phyloP scores from a whole-genome alignment of 495 filamentous ascomycete genomes.

The Podospora pseudocomata region DNA sequence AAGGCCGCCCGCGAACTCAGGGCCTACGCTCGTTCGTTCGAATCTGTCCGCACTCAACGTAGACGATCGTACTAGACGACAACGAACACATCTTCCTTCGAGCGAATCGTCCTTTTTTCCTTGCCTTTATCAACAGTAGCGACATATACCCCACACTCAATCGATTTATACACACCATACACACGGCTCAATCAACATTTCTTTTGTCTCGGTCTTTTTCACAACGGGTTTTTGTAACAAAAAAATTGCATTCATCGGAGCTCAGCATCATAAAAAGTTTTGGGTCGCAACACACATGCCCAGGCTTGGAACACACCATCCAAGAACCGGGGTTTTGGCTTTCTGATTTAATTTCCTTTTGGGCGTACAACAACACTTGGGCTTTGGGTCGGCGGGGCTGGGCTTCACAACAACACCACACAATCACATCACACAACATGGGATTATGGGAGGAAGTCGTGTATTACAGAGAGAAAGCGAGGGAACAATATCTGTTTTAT shows the following conservation, averaged over 20 bases:
- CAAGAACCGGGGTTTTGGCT: conserved; percentile 19
- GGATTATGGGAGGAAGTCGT: not conserved
- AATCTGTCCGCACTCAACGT: conserved; percentile 62
- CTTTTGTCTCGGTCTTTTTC: conserved; percentile 29
- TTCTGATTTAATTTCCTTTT: conserved; percentile 33
- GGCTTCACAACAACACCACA: not conserved
- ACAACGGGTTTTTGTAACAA: conserved; percentile 42
- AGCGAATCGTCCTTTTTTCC: conserved; percentile 5
- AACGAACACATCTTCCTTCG: conserved; percentile 19
- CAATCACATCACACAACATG: not conserved
- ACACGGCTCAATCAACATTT: conserved; percentile 29
- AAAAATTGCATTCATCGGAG: conserved; percentile 51
- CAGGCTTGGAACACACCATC: conserved; percentile 22
- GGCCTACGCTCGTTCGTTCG: conserved; percentile 83
- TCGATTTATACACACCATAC: conserved; percentile 22
- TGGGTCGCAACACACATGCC: conserved; percentile 14
- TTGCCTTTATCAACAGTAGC: conserved; percentile 12
- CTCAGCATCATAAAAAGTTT: conserved; percentile 50
- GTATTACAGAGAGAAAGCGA: not conserved
- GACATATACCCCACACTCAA: conserved; percentile 37
- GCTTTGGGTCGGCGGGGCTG: conserved; percentile 11
- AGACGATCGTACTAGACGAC: conserved; percentile 43
- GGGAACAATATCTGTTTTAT: not conserved
- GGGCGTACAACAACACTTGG: conserved; percentile 18
- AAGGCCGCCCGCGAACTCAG: conserved; percentile 76